phyloP scores from a whole-genome alignment of 768 basidiomycete species.

The Daedalea quercina region DNA sequence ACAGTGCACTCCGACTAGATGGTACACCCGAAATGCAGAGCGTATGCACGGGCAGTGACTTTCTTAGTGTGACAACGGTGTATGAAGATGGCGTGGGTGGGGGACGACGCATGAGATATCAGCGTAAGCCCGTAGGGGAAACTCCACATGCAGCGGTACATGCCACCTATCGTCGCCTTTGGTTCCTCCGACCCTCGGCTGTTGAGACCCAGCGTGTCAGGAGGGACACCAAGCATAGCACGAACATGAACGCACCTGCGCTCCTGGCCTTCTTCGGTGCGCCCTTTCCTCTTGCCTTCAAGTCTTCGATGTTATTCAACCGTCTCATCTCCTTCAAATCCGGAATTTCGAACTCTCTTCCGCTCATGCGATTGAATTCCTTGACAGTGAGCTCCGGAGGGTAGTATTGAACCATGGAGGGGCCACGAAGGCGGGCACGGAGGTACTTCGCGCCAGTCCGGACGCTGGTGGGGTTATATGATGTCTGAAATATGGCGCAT shows the following conservation, averaged over 20 bases:
- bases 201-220: slow-evolving; percentile 4
- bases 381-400: slow-evolving; percentile 53
- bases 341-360: slow-evolving; percentile 34
- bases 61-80: no score
- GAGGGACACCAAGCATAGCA: background rate
- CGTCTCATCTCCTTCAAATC: slow-evolving; percentile 65
- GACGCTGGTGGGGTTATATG: slow-evolving; percentile 75
- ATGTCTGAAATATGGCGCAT: slow-evolving; percentile 76
- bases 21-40: no score
- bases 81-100: no score
- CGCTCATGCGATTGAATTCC: slow-evolving; percentile 37
- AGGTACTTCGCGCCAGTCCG: slow-evolving; percentile 94
- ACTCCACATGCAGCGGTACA: no score
- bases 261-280: slow-evolving; percentile 75
- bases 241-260: slow-evolving; percentile 40
- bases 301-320: slow-evolving; percentile 58
- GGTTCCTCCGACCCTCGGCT: slow-evolving; percentile 49
- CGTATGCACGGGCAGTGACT: no score
- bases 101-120: no score
- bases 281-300: slow-evolving; percentile 74
- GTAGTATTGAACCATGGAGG: slow-evolving; percentile 83
- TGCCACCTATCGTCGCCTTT: slow-evolving; percentile 38
- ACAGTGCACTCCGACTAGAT: no score
- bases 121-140: no score
- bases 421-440: slow-evolving; percentile 72